phyloP scores from a whole-genome alignment of 2,329 filamentous ascomycete genomes.

The Colletotrichum cereale region DNA sequence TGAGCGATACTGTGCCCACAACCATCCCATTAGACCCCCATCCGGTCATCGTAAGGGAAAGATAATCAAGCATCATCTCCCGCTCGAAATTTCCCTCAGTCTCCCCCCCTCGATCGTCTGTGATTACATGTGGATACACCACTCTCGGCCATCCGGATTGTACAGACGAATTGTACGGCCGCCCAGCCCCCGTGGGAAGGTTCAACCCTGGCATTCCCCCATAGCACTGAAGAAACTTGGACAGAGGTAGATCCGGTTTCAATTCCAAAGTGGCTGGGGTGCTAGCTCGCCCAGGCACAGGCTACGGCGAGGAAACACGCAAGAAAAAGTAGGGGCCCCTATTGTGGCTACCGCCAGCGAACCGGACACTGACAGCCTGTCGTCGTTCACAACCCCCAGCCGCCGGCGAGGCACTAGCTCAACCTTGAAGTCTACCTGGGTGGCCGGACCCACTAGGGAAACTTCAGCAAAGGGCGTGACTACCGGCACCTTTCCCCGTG shows the following conservation, averaged over 20 bases:
- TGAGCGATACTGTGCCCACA: neutral
- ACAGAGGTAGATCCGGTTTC: slow-evolving; percentile 27
- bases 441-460: slow-evolving; percentile 14
- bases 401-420: slow-evolving; percentile 15
- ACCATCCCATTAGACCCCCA: slow-evolving; percentile 5
- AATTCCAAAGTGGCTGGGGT: slow-evolving; percentile 33
- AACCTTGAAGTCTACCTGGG: slow-evolving; percentile 2
- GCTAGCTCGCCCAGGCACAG: slow-evolving; percentile 7
- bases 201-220: slow-evolving; percentile 1
- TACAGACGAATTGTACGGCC: slow-evolving; percentile 12
- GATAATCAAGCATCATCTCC: slow-evolving; percentile 33
- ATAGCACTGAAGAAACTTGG: slow-evolving; percentile 18
- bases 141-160: slow-evolving; percentile 33
- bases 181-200: slow-evolving; percentile 10
- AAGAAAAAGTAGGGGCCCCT: slow-evolving; percentile 24
- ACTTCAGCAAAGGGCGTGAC: slow-evolving; percentile 22
- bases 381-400: slow-evolving; percentile 16
- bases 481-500: too few relatives aligned
- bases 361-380: slow-evolving; percentile 17
- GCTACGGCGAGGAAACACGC: slow-evolving; percentile 10
- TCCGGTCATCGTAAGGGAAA: neutral
- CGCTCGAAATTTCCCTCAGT: slow-evolving; percentile 20
- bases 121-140: slow-evolving; percentile 34
- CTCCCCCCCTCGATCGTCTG: slow-evolving; percentile 23
- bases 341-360: slow-evolving; percentile 34